Percentiles rank a stretch among this genome's conserved stretches.
Conservation (phyloP, 169 alveolate genomes). For the Eimeria praecox region DNA sequence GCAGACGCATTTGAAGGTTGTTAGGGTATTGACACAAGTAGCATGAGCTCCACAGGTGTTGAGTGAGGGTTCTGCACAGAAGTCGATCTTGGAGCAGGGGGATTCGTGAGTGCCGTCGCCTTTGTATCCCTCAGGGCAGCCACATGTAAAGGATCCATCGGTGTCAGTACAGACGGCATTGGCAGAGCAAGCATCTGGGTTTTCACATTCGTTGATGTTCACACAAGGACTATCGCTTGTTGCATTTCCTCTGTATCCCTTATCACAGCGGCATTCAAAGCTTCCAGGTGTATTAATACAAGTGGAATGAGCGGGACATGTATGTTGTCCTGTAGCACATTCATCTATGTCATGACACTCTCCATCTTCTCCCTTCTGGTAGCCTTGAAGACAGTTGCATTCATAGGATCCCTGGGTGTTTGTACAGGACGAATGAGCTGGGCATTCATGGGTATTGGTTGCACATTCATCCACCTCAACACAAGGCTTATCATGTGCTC, state of each 20-base stretch:
- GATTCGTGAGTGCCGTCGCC: constrained; percentile 74
- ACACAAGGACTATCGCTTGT: constrained; percentile 68
- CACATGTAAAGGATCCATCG: constrained; percentile 84
- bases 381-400: constrained; percentile 80
- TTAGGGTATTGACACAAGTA: constrained; percentile 46
- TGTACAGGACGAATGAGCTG: constrained; percentile 75
- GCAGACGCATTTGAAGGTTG: constrained; percentile 72
- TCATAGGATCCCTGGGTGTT: constrained; percentile 83
- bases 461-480: constrained; percentile 80
- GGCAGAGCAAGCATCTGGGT: constrained; percentile 80
- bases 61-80: constrained; percentile 67
- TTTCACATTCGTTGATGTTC: constrained; percentile 87
- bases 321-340: constrained; percentile 72
- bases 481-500: constrained; percentile 46
- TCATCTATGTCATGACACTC: constrained; percentile 84
- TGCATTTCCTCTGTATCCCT: constrained; percentile 39
- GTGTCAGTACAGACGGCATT: constrained; percentile 84
- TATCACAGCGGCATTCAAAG: constrained; percentile 84
- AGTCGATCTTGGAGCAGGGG: constrained; percentile 74
- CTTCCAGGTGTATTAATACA: constrained; percentile 86
- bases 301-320: constrained; percentile 28
- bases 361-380: constrained; percentile 55
- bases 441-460: constrained; percentile 73
- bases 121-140: constrained; percentile 81
- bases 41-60: constrained; percentile 70